Evolutionary conservation across 805 yeast genomes (phyloP).

Genomic region (Suhomyces prunicola): DNA sequence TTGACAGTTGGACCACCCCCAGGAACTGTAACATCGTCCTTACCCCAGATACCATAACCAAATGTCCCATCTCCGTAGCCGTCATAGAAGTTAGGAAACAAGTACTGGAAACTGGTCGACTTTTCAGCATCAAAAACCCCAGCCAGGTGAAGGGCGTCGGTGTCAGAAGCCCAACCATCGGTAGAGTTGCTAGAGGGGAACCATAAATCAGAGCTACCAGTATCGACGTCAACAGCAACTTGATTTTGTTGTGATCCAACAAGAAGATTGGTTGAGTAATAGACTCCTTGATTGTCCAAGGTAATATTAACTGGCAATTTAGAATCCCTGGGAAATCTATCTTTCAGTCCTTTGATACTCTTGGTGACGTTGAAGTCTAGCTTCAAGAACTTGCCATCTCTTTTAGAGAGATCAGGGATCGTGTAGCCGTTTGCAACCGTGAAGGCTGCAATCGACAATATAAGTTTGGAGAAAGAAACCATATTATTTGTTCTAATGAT

Average conservation of each 20-base stretch:
- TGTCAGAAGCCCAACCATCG: background rate
- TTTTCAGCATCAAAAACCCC: slow-evolving; percentile 39
- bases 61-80: slow-evolving; percentile 46
- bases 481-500: background rate
- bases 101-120: slow-evolving; percentile 41
- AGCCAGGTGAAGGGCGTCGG: background rate
- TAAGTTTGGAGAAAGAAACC: background rate
- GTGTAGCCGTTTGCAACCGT: background rate
- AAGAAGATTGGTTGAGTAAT: background rate
- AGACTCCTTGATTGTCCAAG: background rate
- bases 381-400: background rate
- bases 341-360: background rate
- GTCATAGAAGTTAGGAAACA: slow-evolving; percentile 41
- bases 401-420: background rate
- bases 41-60: slow-evolving; percentile 36
- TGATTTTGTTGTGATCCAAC: background rate
- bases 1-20: slow-evolving; percentile 7
- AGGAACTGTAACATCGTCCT: slow-evolving; percentile 4
- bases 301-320: background rate
- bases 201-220: background rate
- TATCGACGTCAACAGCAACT: background rate
- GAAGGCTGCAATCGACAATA: background rate
- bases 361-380: background rate
- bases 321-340: background rate
- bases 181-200: background rate